Conservation (phyloP, 2,329 filamentous ascomycete species). For the Ophiostoma ips region DNA sequence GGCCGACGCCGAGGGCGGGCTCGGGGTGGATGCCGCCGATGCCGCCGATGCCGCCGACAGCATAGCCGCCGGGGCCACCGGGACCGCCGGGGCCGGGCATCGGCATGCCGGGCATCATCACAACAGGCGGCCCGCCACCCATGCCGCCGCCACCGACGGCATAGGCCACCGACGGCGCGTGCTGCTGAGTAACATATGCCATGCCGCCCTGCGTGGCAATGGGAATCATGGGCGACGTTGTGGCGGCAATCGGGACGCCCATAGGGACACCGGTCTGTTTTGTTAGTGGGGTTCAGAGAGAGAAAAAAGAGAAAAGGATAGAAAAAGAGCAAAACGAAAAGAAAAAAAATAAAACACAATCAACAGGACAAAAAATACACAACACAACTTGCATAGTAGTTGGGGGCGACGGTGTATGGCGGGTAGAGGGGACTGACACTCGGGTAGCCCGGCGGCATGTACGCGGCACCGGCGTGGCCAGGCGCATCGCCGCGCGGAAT, state of each 20-base stretch:
- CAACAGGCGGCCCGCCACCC: constrained; percentile 13
- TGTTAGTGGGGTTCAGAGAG: not conserved
- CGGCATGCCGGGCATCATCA: constrained; percentile 18
- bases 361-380: not conserved
- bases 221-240: constrained; percentile 12
- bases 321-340: not conserved
- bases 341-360: not conserved
- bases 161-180: constrained; percentile 8
- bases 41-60: constrained; percentile 14
- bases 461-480: constrained; percentile 7
- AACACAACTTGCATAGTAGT: constrained; percentile 7
- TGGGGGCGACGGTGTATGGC: not conserved
- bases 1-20: constrained; percentile 35
- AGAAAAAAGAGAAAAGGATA: not conserved
- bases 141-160: constrained; percentile 7
- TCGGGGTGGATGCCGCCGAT: constrained; percentile 22
- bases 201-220: constrained; percentile 3
- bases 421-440: constrained; percentile 10
- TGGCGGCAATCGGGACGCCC: constrained; percentile 8
- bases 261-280: not conserved
- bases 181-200: constrained; percentile 5
- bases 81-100: no score
- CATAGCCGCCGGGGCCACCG: constrained; percentile 12
- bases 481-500: constrained; percentile 35
- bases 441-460: constrained; percentile 8